These are phyloP conservation scores for Nicotiana paniculata DNA, from an alignment of 257 asterid genomes.

Conservation along the genomic window DNA sequence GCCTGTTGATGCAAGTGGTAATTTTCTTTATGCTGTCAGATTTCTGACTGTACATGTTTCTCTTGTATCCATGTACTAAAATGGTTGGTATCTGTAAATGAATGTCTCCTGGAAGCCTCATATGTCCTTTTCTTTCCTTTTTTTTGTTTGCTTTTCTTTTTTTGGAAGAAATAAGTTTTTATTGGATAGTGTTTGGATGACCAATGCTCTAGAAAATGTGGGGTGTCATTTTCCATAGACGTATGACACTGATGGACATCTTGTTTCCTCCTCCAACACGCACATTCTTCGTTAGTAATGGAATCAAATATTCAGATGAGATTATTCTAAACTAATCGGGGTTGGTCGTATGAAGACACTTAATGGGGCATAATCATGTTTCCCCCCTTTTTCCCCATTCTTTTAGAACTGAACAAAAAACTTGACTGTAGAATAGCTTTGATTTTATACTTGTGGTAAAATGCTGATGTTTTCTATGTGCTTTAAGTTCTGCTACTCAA, in stretches of 20 bases:
- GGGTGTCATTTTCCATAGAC: not conserved
- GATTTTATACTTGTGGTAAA: not conserved
- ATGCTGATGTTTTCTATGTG: not conserved
- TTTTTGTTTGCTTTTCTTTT: not conserved
- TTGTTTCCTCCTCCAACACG: not conserved
- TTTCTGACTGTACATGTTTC: not conserved
- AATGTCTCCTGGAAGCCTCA: not conserved
- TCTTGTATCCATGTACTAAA: not conserved
- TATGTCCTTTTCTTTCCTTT: too few relatives aligned
- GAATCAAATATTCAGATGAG: not conserved
- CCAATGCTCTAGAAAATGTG: not conserved
- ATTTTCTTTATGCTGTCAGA: slow-evolving; percentile 9
- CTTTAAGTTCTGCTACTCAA: not conserved
- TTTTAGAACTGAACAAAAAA: not conserved
- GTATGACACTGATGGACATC: not conserved
- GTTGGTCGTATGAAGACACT: not conserved
- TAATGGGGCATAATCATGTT: too few relatives aligned
- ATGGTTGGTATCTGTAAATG: not conserved
- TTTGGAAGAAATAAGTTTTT: too few relatives aligned
- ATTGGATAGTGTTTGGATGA: not conserved
- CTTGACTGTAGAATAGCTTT: not conserved
- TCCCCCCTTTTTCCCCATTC: not conserved
- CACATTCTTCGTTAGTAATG: not conserved
- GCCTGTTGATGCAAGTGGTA: slow-evolving; percentile 94
- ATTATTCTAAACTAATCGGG: not conserved